A percentile compares a stretch with the other conserved stretches of the same genome.
Evolutionary conservation across 345 rosid genomes (phyloP).

Genomic region (Populus pruinosa): DNA sequence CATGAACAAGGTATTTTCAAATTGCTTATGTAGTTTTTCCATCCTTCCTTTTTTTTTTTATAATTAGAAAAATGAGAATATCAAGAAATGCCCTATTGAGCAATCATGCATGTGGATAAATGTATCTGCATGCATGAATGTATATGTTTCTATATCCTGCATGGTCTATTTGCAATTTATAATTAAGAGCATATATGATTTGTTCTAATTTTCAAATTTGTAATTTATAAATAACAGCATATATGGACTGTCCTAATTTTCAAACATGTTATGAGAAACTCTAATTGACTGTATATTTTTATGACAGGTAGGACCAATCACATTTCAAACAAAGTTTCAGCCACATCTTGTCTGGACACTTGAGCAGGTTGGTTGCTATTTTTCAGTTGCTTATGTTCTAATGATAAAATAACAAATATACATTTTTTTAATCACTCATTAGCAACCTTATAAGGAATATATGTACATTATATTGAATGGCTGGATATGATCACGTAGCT

Average conservation of each 20-base stretch:
- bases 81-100: background rate
- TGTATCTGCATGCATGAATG: background rate
- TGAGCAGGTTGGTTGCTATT: slow-evolving; percentile 62
- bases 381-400: background rate
- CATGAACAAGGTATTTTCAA: background rate
- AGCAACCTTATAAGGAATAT: background rate
- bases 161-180: background rate
- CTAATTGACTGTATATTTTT: slow-evolving; percentile 2
- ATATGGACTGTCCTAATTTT: background rate
- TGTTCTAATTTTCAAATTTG: background rate
- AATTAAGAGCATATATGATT: background rate
- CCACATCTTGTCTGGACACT: slow-evolving; percentile 84
- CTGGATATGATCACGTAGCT: background rate
- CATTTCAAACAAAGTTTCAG: slow-evolving; percentile 80
- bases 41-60: background rate
- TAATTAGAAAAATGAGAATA: background rate
- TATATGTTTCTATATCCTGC: background rate
- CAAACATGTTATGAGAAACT: background rate
- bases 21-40: background rate
- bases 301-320: slow-evolving; percentile 72
- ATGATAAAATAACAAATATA: background rate
- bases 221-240: too few relatives aligned
- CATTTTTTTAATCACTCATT: background rate
- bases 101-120: background rate
- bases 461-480: background rate